phyloP scores from a whole-genome alignment of 352 stramenopile genomes.

The Globisporangium splendens region DNA sequence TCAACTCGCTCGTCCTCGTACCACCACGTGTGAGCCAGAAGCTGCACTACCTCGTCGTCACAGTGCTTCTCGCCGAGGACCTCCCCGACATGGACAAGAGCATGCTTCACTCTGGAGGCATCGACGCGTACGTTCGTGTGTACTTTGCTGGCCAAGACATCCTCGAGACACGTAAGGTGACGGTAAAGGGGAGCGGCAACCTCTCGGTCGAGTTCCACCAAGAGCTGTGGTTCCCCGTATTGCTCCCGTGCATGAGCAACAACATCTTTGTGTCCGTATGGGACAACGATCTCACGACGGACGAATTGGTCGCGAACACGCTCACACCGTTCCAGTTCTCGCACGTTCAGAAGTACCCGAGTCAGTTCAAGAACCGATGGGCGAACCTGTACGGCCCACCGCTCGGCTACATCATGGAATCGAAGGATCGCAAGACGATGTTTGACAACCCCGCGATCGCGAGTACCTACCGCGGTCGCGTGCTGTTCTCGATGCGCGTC shows the following conservation, averaged over 20 bases:
- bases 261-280: constrained; percentile 82
- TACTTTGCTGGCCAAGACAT: constrained; percentile 73
- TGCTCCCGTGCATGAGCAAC: constrained; percentile 80
- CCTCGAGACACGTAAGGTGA: constrained; percentile 67
- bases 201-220: constrained; percentile 56
- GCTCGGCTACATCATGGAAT: constrained; percentile 47
- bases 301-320: constrained; percentile 74
- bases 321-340: constrained; percentile 69
- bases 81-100: constrained; percentile 84
- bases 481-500: constrained; percentile 65
- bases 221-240: constrained; percentile 86
- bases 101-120: constrained; percentile 54
- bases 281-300: constrained; percentile 67
- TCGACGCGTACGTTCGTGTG: constrained; percentile 80
- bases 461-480: constrained; percentile 74
- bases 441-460: constrained; percentile 55
- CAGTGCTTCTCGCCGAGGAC: constrained; percentile 71
- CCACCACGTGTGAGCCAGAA: constrained; percentile 67
- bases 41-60: constrained; percentile 76
- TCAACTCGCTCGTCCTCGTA: constrained; percentile 81
- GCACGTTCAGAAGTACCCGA: constrained; percentile 57
- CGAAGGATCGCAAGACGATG: constrained; percentile 40
- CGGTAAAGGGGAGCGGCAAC: constrained; percentile 53
- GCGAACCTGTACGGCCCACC: constrained; percentile 83
- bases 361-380: constrained; percentile 59